Evolutionary conservation across 768 basidiomycete species (phyloP).

Genomic region (Amylocystis lapponica): DNA sequence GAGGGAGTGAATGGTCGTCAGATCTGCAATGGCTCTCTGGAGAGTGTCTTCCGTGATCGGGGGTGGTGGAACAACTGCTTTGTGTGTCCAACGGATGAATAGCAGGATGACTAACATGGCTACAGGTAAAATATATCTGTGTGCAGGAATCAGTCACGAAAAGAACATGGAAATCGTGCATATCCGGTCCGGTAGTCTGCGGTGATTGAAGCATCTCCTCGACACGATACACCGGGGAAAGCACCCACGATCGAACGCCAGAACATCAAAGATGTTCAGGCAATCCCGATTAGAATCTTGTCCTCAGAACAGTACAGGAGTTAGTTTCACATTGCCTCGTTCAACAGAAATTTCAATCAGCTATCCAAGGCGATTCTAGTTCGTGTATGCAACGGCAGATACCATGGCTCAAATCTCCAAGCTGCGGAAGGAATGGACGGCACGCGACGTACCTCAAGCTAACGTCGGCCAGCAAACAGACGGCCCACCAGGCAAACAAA

Average conservation of each 20-base stretch:
- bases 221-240: too few relatives aligned
- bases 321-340: too few relatives aligned
- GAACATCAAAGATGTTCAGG: too few relatives aligned
- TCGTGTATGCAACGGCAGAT: neutral
- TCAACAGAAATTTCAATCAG: neutral
- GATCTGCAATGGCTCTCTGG: constrained; percentile 52
- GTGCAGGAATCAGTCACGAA: too few relatives aligned
- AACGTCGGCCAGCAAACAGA: constrained; percentile 49
- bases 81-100: constrained; percentile 21
- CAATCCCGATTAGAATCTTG: too few relatives aligned
- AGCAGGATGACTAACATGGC: constrained; percentile 36
- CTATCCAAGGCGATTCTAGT: neutral
- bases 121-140: constrained; percentile 58
- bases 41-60: constrained; percentile 51
- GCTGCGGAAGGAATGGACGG: neutral
- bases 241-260: too few relatives aligned
- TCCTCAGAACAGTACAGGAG: too few relatives aligned
- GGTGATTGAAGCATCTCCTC: too few relatives aligned
- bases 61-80: constrained; percentile 14
- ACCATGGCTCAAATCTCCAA: too few relatives aligned
- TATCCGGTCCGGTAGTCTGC: too few relatives aligned
- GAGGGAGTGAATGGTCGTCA: constrained; percentile 58
- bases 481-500: constrained; percentile 71
- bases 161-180: too few relatives aligned
- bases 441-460: constrained; percentile 33